phyloP scores from a whole-genome alignment of 768 basidiomycete genomes.

The Tricholoma flavovirens region DNA sequence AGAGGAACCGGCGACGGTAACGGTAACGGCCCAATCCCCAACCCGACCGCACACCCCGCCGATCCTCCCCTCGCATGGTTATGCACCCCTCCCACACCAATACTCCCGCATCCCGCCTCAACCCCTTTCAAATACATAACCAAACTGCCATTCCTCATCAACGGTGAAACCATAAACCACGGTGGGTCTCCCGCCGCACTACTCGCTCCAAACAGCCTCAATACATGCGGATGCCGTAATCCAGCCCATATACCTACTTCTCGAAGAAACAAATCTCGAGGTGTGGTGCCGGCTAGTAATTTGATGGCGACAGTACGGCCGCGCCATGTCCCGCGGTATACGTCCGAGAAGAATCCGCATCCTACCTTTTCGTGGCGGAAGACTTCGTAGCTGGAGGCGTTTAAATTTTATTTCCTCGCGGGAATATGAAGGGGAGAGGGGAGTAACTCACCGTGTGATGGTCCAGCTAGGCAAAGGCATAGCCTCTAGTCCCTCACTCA shows the following conservation, averaged over 20 bases:
- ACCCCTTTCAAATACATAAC: constrained; percentile 48
- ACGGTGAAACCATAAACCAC: constrained; percentile 78
- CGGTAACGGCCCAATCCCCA: background rate
- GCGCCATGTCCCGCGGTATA: constrained; percentile 71
- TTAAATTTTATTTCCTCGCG: background rate
- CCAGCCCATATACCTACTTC: constrained; percentile 71
- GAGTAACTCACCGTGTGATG: constrained; percentile 50
- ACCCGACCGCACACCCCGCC: background rate
- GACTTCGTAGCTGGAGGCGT: constrained; percentile 55
- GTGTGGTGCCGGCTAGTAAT: constrained; percentile 56
- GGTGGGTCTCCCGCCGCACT: constrained; percentile 63
- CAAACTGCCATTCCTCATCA: constrained; percentile 60
- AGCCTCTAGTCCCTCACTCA: constrained; percentile 41
- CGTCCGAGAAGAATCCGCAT: constrained; percentile 69
- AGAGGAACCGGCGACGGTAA: background rate
- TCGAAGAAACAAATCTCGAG: constrained; percentile 58
- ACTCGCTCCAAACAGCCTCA: constrained; percentile 74
- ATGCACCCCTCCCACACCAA: background rate
- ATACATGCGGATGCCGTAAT: constrained; percentile 63
- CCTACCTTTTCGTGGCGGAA: constrained; percentile 66
- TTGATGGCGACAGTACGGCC: constrained; percentile 66
- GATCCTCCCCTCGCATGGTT: constrained; percentile 2
- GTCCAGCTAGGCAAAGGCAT: constrained; percentile 63
- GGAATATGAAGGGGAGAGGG: background rate
- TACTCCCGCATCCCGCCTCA: constrained; percentile 10